These are phyloP conservation scores for Solanum corneliomulleri DNA, from an alignment of 257 asterid species.

Conservation along the genomic window DNA sequence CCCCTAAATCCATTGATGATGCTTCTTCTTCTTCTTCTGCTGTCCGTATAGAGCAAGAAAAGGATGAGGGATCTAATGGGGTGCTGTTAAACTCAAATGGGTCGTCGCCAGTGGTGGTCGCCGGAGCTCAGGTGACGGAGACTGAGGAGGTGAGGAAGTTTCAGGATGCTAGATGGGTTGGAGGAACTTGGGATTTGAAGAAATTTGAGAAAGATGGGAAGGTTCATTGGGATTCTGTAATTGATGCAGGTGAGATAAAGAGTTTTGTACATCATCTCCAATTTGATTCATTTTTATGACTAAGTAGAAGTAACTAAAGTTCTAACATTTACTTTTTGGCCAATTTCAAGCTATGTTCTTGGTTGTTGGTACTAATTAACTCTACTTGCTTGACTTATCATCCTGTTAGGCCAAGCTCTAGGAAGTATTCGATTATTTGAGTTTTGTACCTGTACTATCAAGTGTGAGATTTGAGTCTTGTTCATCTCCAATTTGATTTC, in stretches of 20 bases:
- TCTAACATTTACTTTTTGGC: background rate
- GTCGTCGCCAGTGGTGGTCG: conserved; percentile 12
- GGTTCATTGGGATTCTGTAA: conserved; percentile 84
- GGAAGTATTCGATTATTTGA: background rate
- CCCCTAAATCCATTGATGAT: conserved; percentile 25
- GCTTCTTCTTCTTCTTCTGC: conserved; percentile 21
- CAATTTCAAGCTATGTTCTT: background rate
- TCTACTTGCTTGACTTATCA: background rate
- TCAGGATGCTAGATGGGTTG: conserved; percentile 62
- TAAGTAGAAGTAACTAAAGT: background rate
- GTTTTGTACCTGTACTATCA: background rate
- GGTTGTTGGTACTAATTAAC: background rate
- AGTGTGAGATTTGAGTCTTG: background rate
- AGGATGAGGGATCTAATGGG: conserved; percentile 1
- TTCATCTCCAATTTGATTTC: background rate
- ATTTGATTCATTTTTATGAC: background rate
- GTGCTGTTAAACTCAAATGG: conserved; percentile 47
- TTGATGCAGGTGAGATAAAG: conserved; percentile 72
- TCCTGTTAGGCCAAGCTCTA: background rate
- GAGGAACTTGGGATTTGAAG: conserved; percentile 87
- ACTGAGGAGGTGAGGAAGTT: conserved; percentile 10
- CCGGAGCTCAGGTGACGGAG: conserved; percentile 18
- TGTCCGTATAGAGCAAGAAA: conserved; percentile 18
- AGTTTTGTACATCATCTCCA: background rate
- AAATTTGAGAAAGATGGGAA: conserved; percentile 56